A percentile compares a stretch with the other conserved stretches of the same genome.
Conservation (phyloP, 176 grass and related monocot genomes). For the Zizania latifolia region DNA sequence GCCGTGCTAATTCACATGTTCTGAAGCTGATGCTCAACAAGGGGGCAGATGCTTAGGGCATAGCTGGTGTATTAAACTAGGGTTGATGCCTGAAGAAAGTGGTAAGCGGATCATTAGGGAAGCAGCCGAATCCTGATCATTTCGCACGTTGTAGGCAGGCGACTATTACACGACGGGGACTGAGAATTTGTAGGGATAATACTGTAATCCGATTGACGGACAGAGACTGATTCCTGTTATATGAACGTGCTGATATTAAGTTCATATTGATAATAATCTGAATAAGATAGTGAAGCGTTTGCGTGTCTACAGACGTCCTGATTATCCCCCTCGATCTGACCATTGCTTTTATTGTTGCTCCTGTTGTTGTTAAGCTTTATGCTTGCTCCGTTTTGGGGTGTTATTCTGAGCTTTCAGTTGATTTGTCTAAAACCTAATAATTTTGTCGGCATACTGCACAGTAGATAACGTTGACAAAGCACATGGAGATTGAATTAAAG, state of each 20-base stretch:
- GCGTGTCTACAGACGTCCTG: not conserved
- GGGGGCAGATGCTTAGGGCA: not conserved
- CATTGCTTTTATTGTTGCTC: too few species aligned
- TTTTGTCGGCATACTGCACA: not conserved
- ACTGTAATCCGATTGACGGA: not conserved
- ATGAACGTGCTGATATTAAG: not conserved
- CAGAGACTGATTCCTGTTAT: not conserved
- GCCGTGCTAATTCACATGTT: not conserved
- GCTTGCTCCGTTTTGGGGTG: too few species aligned
- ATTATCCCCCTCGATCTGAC: too few species aligned
- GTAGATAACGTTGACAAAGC: too few species aligned
- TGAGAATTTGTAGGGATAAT: not conserved
- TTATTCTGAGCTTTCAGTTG: not conserved
- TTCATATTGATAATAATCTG: not conserved
- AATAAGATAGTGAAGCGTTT: constrained; percentile 12
- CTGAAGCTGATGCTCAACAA: not conserved
- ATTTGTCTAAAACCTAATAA: not conserved
- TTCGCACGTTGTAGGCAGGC: not conserved
- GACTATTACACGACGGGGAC: not conserved
- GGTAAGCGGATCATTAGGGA: not conserved
- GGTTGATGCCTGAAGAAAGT: not conserved
- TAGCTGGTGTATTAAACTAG: not conserved
- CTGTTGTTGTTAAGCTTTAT: too few species aligned
- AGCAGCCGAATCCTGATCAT: not conserved
- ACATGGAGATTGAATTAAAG: too few species aligned